Conservation (phyloP, 495 filamentous ascomycete species). For the Podospora tetraspora region DNA sequence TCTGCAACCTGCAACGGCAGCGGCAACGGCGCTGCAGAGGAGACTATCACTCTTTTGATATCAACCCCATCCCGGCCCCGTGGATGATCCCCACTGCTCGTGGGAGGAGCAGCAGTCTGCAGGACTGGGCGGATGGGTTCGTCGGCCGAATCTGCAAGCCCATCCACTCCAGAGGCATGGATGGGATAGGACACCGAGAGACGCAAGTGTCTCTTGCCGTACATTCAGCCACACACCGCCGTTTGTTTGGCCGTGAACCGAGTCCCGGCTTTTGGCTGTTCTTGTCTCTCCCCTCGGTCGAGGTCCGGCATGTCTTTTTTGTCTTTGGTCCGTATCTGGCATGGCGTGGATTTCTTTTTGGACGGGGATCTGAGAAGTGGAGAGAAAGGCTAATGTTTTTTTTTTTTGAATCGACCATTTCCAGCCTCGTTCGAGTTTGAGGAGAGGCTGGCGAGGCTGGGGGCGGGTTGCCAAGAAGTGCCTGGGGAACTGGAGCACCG, state of each 20-base stretch:
- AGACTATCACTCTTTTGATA: background rate
- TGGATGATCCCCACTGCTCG: background rate
- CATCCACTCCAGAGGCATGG: background rate
- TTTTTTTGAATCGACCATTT: background rate
- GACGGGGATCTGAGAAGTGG: background rate
- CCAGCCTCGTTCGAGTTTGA: background rate
- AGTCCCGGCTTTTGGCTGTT: background rate
- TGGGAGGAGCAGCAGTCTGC: slow-evolving; percentile 8
- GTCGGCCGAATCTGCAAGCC: background rate
- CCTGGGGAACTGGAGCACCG: background rate
- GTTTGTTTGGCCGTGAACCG: background rate
- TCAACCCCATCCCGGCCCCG: background rate
- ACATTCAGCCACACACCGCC: slow-evolving; percentile 5
- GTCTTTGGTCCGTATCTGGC: background rate
- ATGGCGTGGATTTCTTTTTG: background rate
- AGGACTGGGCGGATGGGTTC: slow-evolving; percentile 10
- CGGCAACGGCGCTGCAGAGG: slow-evolving; percentile 4
- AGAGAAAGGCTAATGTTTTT: background rate
- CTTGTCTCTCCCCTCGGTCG: background rate
- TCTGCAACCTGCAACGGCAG: background rate
- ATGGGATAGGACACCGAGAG: background rate
- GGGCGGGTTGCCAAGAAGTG: background rate
- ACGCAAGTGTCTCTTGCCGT: background rate
- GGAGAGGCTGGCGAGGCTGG: background rate
- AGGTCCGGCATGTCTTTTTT: background rate